Evolutionary conservation across 1,284 basidiomycete species (phyloP).

Genomic region (Boletus subluridellus): DNA sequence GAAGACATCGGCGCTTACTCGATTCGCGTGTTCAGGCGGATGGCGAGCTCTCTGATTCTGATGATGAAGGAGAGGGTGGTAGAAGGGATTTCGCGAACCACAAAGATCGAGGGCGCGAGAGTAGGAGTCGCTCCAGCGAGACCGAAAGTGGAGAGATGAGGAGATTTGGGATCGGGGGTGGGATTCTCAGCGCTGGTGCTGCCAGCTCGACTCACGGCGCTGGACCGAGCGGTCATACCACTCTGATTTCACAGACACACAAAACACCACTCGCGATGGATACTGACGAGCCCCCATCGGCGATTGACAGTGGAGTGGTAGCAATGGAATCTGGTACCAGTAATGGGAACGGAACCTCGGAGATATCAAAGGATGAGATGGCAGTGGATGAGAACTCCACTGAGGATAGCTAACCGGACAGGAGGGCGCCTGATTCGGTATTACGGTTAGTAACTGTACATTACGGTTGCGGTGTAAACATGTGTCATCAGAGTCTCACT

Average conservation of each 20-base stretch:
- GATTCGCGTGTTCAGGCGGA: conserved; percentile 73
- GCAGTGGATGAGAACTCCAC: conserved; percentile 22
- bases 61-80: conserved; percentile 82
- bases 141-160: conserved; percentile 42
- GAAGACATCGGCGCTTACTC: conserved; percentile 68
- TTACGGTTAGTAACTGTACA: too few species aligned
- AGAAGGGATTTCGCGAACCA: conserved; percentile 64
- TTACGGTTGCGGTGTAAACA: conserved; percentile 15
- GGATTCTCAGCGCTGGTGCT: conserved; percentile 61
- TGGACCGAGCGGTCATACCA: conserved; percentile 67
- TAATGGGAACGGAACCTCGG: conserved; percentile 15
- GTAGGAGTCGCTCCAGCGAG: conserved; percentile 37
- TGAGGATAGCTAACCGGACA: conserved; percentile 6
- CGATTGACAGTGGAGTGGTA: conserved; percentile 24
- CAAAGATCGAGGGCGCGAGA: conserved; percentile 48
- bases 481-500: conserved; percentile 15
- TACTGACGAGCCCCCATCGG: conserved; percentile 40
- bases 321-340: conserved; percentile 22
- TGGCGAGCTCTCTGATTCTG: conserved; percentile 79
- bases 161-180: conserved; percentile 64
- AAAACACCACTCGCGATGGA: conserved; percentile 50
- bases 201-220: conserved; percentile 59
- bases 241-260: conserved; percentile 37
- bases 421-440: background rate
- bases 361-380: conserved; percentile 26